Conservation (phyloP, 23 red algal species). For the Pyropia haitanensis region DNA sequence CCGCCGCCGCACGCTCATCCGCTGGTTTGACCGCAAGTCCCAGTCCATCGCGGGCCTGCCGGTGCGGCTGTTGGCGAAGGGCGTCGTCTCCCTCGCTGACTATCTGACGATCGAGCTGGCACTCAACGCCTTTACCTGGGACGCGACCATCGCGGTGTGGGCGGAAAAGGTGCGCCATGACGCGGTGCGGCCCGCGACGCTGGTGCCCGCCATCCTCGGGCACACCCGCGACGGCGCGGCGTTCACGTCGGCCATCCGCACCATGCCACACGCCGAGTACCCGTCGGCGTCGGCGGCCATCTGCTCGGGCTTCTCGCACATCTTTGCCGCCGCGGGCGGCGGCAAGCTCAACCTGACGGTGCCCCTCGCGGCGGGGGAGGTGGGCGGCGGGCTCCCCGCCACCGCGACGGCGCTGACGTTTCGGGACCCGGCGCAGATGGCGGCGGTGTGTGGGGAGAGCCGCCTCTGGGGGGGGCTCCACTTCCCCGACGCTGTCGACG, state of each 20-base stretch:
- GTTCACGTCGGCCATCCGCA: conserved; percentile 1
- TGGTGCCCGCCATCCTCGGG: background rate
- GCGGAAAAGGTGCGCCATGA: conserved; percentile 32
- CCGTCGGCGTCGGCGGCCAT: conserved; percentile 15
- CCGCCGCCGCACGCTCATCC: too few species aligned
- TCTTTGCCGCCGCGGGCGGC: background rate
- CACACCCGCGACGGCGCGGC: conserved; percentile 15
- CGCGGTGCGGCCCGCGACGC: conserved; percentile 7
- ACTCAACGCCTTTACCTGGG: conserved; percentile 6
- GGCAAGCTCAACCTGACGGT: too few species aligned
- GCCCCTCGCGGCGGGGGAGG: too few species aligned
- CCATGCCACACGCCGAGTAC: conserved; percentile 34
- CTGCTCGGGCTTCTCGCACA: conserved; percentile 9
- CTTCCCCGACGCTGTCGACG: conserved; percentile 15
- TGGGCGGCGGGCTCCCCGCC: conserved; percentile 1
- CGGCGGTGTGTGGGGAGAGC: conserved; percentile 16
- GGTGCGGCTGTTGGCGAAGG: too few species aligned
- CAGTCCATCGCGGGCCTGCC: too few species aligned
- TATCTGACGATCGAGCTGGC: conserved; percentile 15
- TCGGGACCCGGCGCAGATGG: conserved; percentile 1
- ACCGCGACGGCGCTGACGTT: conserved; percentile 15
- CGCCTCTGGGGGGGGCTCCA: conserved; percentile 37
- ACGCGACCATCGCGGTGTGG: conserved; percentile 21
- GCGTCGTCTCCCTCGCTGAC: conserved; percentile 8
- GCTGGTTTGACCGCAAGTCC: too few species aligned